Conservation (phyloP, 306 rosid species). For the Astragalus glycyphyllos region DNA sequence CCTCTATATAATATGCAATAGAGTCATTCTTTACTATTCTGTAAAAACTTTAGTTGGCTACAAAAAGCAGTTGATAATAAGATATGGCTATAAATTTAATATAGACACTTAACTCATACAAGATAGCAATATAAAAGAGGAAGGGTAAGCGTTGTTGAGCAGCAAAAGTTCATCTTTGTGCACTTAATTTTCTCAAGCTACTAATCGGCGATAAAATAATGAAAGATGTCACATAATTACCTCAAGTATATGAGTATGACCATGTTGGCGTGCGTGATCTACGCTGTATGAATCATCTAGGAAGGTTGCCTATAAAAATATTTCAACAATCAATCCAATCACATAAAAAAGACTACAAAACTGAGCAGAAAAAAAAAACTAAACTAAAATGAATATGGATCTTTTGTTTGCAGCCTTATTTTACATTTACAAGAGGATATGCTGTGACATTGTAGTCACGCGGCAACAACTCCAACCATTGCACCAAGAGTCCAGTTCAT, state of each 20-base stretch:
- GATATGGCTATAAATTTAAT: too few relatives aligned
- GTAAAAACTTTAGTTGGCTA: too few relatives aligned
- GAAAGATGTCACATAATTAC: constrained; percentile 48
- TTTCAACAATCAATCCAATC: constrained; percentile 36
- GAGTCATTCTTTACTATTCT: constrained; percentile 8
- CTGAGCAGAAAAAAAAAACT: not conserved
- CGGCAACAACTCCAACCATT: too few relatives aligned
- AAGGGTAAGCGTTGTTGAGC: constrained; percentile 12
- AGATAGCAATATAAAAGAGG: constrained; percentile 23
- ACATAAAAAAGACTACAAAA: not conserved
- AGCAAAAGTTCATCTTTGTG: constrained; percentile 3
- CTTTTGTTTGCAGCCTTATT: too few relatives aligned
- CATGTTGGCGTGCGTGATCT: constrained; percentile 86
- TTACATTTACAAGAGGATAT: too few relatives aligned
- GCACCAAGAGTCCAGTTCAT: not conserved
- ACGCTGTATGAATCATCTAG: constrained; percentile 78
- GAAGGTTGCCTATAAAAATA: constrained; percentile 77
- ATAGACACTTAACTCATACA: constrained; percentile 5
- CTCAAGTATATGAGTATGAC: constrained; percentile 89
- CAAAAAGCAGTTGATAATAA: too few relatives aligned
- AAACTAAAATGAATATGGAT: not conserved
- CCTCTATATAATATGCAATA: constrained; percentile 13
- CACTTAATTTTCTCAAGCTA: constrained; percentile 34
- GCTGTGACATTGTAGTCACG: too few relatives aligned
- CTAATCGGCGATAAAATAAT: constrained; percentile 25